A percentile compares a stretch with the other conserved stretches of the same genome.
phyloP scores from a whole-genome alignment of 331 rosid genomes.

The Spiraea crenata region DNA sequence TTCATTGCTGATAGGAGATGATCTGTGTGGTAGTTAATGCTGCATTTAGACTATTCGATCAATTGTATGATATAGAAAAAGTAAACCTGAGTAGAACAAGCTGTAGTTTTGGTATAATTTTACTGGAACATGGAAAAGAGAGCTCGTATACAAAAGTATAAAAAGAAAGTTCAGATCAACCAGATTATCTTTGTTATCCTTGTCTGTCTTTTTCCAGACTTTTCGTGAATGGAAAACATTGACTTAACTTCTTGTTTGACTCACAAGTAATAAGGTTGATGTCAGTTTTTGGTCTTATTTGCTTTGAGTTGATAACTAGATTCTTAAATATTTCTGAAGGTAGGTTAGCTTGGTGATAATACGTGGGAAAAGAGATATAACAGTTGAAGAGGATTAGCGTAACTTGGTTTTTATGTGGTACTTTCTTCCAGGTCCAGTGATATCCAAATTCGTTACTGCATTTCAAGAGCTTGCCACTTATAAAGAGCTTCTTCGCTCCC shows the following conservation, averaged over 20 bases:
- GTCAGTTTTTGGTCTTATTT: neutral
- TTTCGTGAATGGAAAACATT: neutral
- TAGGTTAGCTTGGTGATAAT: no score
- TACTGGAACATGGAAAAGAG: neutral
- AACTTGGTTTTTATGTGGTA: slow-evolving; percentile 22
- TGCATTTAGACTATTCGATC: neutral
- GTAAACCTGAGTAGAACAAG: neutral
- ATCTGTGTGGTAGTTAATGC: neutral
- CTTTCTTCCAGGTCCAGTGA: slow-evolving; percentile 77
- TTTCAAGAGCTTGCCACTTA: slow-evolving; percentile 83
- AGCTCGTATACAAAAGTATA: neutral
- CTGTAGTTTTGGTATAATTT: neutral
- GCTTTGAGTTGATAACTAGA: neutral
- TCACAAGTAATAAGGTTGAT: neutral
- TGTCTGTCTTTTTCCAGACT: neutral
- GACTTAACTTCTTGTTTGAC: neutral
- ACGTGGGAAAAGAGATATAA: no score
- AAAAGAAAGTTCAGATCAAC: no score
- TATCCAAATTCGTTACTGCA: slow-evolving; percentile 71
- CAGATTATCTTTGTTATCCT: neutral
- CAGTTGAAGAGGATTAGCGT: slow-evolving; percentile 20
- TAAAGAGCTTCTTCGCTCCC: slow-evolving; percentile 94
- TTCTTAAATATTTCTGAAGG: neutral
- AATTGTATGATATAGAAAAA: neutral
- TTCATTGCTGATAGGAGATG: slow-evolving; percentile 1